Base-by-base conservation (phyloP, 352 stramenopile species). In the Phytophthora tentaculata region DNA sequence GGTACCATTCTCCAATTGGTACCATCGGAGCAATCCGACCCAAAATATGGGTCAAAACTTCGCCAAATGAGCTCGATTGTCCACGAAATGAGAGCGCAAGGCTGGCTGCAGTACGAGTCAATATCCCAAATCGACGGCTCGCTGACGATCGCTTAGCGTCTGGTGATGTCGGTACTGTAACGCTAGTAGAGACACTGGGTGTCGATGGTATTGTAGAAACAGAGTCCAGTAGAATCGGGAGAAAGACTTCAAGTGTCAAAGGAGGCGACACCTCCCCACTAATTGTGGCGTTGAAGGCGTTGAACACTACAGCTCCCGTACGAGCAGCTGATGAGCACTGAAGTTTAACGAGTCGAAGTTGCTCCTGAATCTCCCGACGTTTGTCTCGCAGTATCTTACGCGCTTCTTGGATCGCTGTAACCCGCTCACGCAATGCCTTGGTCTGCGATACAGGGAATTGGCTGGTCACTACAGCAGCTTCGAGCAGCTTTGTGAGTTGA, bases 391-490 rank as follows among this genome's bases (percentile, higher is more conserved):
- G 20, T 2, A 23, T n/a, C 7, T 63, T 43, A 0, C 78, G 79
- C 1, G 69, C n/a, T 44, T 84, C 69, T 17, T 77, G 71, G 13
- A 61, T 74, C 2, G 44, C 60, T 16, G 37, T 66, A 16, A 81
- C 59, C 3, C 73, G 48, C 2, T 73, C 66, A 1, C 70, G 71
- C 0, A 91, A 62, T 16, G 45, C 17, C 17, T 82, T 55, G 0
- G 73, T 90, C 49, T 85, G 71, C 5, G 74, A 16, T 4, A 73
- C 19, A n/a, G 86, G 71, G 26, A 90, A 86, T 0, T 88, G 73
- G 5, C 77, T 81, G 6, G 69, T 60, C 13, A 76, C 75, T 8
- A 67, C 79, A 3, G 77, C 76, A 24, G 71, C 66, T 56, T 89
- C 81, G 3, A 85, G 59, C 9, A 82, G 54, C 22, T 80, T 76